Conservation (phyloP, 2,329 filamentous ascomycete genomes). For the Monilinia vaccinii-corymbosi region DNA sequence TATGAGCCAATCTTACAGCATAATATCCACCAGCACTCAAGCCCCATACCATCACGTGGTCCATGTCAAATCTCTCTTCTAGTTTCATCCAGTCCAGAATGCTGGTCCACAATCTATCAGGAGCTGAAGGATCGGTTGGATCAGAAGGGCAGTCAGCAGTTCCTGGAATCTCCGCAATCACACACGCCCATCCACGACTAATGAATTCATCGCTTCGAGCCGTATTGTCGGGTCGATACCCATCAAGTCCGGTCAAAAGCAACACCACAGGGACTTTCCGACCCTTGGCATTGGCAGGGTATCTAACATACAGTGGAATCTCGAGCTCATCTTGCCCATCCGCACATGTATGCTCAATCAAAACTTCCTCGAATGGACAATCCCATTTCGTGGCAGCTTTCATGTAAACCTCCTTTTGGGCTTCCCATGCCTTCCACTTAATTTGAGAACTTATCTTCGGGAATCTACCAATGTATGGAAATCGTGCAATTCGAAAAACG, state of each 20-base stretch:
- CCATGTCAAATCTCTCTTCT: conserved; percentile 45
- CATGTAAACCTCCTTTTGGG: conserved; percentile 55
- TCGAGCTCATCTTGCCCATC: conserved; percentile 31
- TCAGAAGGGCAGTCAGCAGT: conserved; percentile 60
- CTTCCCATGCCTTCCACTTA: conserved; percentile 55
- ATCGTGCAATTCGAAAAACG: conserved; percentile 64
- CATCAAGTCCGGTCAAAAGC: conserved; percentile 53
- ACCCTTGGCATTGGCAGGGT: conserved; percentile 38
- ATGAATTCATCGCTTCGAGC: conserved; percentile 52
- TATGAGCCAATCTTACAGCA: conserved; percentile 57
- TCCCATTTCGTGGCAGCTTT: conserved; percentile 47
- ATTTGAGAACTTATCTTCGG: conserved; percentile 33
- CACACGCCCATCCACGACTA: conserved; percentile 50
- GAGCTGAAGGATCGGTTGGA: conserved; percentile 45
- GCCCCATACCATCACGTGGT: conserved; percentile 52
- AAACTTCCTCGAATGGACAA: conserved; percentile 51
- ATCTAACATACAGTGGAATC: conserved; percentile 58
- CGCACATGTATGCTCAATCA: conserved; percentile 48
- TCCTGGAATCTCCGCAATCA: conserved; percentile 57
- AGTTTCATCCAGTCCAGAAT: conserved; percentile 50
- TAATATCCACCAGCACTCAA: conserved; percentile 60
- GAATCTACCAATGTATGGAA: conserved; percentile 46
- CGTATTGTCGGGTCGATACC: conserved; percentile 55
- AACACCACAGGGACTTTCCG: conserved; percentile 41
- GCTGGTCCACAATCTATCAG: conserved; percentile 54